phyloP scores from a whole-genome alignment of 2,329 filamentous ascomycete species.

The Colletotrichum karsti region DNA sequence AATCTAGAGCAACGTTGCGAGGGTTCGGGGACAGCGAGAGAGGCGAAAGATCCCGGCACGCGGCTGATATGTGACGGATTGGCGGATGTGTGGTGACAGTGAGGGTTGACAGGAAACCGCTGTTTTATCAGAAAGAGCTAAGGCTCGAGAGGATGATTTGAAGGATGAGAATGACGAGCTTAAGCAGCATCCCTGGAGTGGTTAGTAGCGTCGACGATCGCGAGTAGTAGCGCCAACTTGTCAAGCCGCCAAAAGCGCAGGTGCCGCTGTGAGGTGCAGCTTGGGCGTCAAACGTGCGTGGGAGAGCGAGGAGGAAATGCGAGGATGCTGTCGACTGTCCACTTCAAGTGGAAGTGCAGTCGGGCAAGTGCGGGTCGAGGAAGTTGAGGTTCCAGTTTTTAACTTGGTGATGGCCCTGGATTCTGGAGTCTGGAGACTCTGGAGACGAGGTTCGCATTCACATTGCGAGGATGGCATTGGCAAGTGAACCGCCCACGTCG shows the following conservation, averaged over 20 bases:
- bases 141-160: neutral
- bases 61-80: constrained; percentile 21
- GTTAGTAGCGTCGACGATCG: constrained; percentile 20
- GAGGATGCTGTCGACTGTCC: neutral
- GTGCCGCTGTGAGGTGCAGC: neutral
- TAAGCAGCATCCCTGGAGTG: constrained; percentile 1
- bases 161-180: constrained; percentile 7
- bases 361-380: constrained; percentile 5
- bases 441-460: too few species aligned
- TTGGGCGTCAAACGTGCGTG: too few species aligned
- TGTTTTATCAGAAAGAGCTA: neutral
- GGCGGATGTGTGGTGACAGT: constrained; percentile 5
- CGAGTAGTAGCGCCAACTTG: constrained; percentile 10
- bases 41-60: neutral
- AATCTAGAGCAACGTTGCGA: neutral
- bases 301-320: neutral
- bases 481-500: neutral
- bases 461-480: too few species aligned
- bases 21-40: neutral
- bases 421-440: too few species aligned
- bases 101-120: constrained; percentile 1
- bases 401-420: neutral
- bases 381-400: constrained; percentile 5
- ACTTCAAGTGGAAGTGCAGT: neutral
- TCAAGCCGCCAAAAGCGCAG: constrained; percentile 17